Conservation (phyloP, 129 eudicot genomes). For the Rutidosis leptorrhynchoides region DNA sequence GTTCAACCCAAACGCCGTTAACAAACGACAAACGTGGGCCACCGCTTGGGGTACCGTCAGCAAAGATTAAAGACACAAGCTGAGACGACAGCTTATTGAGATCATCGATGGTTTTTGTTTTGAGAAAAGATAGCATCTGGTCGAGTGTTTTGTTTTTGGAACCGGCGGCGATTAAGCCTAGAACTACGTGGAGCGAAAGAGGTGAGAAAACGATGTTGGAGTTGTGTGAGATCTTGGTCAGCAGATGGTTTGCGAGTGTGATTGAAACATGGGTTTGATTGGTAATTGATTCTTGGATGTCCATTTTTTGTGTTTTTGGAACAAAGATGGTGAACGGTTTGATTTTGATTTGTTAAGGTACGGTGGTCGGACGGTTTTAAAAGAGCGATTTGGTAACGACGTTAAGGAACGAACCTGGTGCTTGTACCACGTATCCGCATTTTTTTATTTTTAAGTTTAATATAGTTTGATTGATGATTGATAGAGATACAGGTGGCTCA, state of each 20-base stretch:
- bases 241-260: constrained; percentile 24
- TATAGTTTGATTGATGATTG: no score
- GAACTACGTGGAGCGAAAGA: constrained; percentile 23
- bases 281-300: constrained; percentile 6
- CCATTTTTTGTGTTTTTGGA: constrained; percentile 11
- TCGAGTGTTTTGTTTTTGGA: constrained; percentile 22
- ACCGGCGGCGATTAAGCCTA: constrained; percentile 26
- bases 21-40: constrained; percentile 26
- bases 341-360: background rate
- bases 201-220: constrained; percentile 33
- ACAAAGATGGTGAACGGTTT: background rate
- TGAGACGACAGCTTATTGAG: constrained; percentile 12
- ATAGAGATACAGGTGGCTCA: no score
- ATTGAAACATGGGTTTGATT: constrained; percentile 21
- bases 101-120: constrained; percentile 11
- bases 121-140: constrained; percentile 22
- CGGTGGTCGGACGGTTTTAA: constrained; percentile 2
- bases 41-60: constrained; percentile 10
- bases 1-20: constrained; percentile 36
- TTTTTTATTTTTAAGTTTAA: no score
- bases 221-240: constrained; percentile 7
- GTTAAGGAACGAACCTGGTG: constrained; percentile 18
- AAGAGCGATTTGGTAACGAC: background rate
- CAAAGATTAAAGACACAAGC: constrained; percentile 20
- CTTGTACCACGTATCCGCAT: constrained; percentile 13